Evolutionary conservation across 805 yeast genomes (phyloP).

Genomic region (Candida boidinii): DNA sequence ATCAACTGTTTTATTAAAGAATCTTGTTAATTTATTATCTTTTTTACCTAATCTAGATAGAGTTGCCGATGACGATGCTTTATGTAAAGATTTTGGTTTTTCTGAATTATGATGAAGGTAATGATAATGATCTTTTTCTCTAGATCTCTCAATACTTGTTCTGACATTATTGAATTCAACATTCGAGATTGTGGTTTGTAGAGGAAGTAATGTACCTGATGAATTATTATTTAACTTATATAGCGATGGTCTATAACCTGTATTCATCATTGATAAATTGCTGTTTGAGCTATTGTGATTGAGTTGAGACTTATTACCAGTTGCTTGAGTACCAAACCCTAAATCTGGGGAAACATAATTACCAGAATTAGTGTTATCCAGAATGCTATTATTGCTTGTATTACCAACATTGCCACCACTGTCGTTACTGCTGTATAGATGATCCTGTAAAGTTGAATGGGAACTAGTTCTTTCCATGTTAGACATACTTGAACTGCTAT

Average conservation of each 20-base stretch:
- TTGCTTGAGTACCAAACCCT: no score
- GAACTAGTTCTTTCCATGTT: no score
- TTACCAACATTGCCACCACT: no score
- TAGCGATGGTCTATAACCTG: not conserved
- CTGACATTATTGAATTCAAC: constrained; percentile 27
- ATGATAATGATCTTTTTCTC: constrained; percentile 1
- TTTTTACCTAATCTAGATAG: constrained; percentile 11
- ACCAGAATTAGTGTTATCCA: not conserved
- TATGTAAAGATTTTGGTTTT: constrained; percentile 7
- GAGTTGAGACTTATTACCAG: no score
- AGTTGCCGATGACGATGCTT: constrained; percentile 14
- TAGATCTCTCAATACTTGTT: constrained; percentile 7
- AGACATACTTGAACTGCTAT: not conserved
- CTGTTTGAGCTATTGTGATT: not conserved
- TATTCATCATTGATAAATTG: not conserved
- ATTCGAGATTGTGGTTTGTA: constrained; percentile 17
- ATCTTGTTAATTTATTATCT: constrained; percentile 15
- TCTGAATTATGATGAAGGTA: no score
- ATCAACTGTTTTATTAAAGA: constrained; percentile 13
- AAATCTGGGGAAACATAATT: no score
- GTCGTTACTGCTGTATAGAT: no score
- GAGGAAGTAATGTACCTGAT: constrained; percentile 10
- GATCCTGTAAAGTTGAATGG: no score
- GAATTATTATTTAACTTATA: constrained; percentile 10
- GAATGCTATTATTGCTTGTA: not conserved